These are phyloP conservation scores for Erysimum cheiri DNA, from an alignment of 441 rosid species.

Conservation along the genomic window DNA sequence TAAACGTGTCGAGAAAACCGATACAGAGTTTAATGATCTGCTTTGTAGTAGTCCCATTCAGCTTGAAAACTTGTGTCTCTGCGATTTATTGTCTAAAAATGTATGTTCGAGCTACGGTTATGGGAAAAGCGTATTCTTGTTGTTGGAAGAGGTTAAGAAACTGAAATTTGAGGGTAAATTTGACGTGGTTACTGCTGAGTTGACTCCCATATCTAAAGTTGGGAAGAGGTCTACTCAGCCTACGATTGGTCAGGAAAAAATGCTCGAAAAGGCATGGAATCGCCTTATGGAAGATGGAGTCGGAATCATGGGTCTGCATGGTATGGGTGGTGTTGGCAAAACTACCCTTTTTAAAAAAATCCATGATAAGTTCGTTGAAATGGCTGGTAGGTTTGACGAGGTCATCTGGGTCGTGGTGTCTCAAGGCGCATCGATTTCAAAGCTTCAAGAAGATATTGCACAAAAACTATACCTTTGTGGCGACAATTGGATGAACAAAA, in stretches of 20 bases:
- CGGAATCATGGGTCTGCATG: slow-evolving; percentile 41
- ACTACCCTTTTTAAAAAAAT: slow-evolving; percentile 39
- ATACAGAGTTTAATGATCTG: neutral
- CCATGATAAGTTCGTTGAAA: no score
- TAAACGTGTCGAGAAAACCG: neutral
- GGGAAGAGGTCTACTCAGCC: slow-evolving; percentile 15
- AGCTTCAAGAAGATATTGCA: no score
- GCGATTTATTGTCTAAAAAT: slow-evolving; percentile 23
- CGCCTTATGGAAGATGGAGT: slow-evolving; percentile 18
- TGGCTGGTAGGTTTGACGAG: no score
- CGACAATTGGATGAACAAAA: no score
- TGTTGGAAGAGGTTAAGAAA: neutral
- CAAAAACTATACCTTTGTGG: no score
- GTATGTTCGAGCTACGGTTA: slow-evolving; percentile 14
- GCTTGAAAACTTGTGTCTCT: neutral
- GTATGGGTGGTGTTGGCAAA: slow-evolving; percentile 55
- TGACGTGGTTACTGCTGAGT: neutral
- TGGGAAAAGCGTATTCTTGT: slow-evolving; percentile 27
- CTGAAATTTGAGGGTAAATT: neutral
- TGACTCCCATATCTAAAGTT: neutral
- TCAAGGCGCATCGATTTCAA: no score
- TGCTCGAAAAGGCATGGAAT: slow-evolving; percentile 35
- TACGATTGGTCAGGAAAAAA: slow-evolving; percentile 33
- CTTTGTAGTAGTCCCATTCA: neutral
- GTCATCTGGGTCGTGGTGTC: no score